These are phyloP conservation scores for Hypoxylon sp. DNA, from an alignment of 2,329 filamentous ascomycete genomes.

Conservation along the genomic window DNA sequence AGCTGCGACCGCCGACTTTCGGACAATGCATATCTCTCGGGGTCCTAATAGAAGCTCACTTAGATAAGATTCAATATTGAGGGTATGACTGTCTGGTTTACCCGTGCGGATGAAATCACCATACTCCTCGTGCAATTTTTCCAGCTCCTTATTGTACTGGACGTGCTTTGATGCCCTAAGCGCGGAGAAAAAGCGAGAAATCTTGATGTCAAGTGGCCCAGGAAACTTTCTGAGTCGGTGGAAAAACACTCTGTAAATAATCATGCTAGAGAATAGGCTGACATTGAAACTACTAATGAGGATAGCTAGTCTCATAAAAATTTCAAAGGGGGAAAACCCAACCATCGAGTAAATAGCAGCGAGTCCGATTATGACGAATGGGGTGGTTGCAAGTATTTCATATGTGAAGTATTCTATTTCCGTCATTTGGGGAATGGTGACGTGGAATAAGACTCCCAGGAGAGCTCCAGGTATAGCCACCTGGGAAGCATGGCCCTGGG, in stretches of 20 bases:
- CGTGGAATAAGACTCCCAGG: conserved; percentile 32
- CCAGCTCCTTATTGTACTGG: conserved; percentile 65
- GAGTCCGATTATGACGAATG: neutral
- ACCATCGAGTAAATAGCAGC: neutral
- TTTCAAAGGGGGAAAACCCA: conserved; percentile 17
- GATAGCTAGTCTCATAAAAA: conserved; percentile 6
- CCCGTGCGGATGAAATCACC: conserved; percentile 57
- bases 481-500: conserved; percentile 3
- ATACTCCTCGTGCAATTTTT: conserved; percentile 67
- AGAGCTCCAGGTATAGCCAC: conserved; percentile 13
- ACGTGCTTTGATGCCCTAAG: conserved; percentile 68
- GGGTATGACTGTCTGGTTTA: conserved; percentile 24
- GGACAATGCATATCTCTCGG: conserved; percentile 54
- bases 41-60: conserved; percentile 42
- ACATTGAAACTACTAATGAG: conserved; percentile 20
- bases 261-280: conserved; percentile 52
- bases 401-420: conserved; percentile 31
- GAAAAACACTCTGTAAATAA: conserved; percentile 56
- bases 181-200: conserved; percentile 60
- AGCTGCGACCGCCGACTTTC: conserved; percentile 45
- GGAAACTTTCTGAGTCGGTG: conserved; percentile 60
- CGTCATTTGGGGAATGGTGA: conserved; percentile 16
- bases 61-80: neutral
- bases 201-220: conserved; percentile 58
- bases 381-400: conserved; percentile 2